Percentiles rank a stretch among this genome's conserved stretches.
These are phyloP conservation scores for Kwoniella shivajii DNA, from an alignment of 1,284 basidiomycete genomes.

Conservation along the genomic window DNA sequence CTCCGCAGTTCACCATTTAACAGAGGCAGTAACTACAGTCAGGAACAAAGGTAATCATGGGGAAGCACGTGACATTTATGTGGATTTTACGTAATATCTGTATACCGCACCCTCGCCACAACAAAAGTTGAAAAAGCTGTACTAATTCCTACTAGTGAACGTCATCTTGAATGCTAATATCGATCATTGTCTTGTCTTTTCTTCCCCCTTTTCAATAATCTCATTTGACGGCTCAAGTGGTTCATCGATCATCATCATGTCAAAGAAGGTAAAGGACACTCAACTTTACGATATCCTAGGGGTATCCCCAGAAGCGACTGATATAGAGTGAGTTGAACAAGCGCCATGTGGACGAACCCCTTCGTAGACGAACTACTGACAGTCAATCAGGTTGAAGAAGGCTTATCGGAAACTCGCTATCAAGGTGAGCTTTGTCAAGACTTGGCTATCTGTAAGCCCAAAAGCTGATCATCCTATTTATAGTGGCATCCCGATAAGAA, in stretches of 20 bases:
- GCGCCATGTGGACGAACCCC: background rate
- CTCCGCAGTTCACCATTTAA: no score
- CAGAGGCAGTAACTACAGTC: no score
- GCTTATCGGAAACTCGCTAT: constrained; percentile 94
- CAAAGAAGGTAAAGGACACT: constrained; percentile 47
- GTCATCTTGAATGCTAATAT: background rate
- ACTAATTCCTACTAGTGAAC: background rate
- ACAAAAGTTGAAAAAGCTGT: background rate
- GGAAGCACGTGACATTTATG: background rate
- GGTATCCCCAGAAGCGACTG: constrained; percentile 48
- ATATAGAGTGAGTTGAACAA: constrained; percentile 44
- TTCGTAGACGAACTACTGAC: background rate
- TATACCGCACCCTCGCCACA: background rate
- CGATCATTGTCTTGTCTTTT: background rate
- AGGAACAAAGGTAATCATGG: background rate
- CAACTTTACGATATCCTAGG: constrained; percentile 53
- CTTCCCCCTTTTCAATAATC: background rate
- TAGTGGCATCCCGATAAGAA: constrained; percentile 96
- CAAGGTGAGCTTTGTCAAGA: constrained; percentile 62
- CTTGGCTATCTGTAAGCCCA: background rate
- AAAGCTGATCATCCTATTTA: background rate
- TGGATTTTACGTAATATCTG: background rate
- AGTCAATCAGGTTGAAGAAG: constrained; percentile 71
- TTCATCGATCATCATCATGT: constrained; percentile 1
- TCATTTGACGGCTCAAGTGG: background rate